Base-by-base conservation (phyloP, 306 rosid genomes). In the Fragaria vesca region DNA sequence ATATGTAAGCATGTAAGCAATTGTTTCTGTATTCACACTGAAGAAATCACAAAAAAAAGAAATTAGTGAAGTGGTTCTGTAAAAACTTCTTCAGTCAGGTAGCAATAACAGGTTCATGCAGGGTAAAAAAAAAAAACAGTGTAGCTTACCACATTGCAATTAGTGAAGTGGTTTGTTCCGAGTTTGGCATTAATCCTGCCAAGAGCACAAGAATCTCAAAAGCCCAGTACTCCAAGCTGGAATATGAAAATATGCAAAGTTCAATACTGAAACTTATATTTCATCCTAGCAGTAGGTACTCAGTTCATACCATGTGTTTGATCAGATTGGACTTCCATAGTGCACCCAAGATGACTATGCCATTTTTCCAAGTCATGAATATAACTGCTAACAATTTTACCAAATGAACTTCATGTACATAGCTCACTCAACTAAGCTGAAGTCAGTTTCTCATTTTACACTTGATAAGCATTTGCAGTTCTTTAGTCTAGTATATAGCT, bases 211-310 rank as follows among this genome's bases (percentile, higher is more conserved):
- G 76, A 85, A 89, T 79, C 83, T 94, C 97, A 42, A 94, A 92
- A 51, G 95, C 98, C 97, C 95, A 92, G 61, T 87, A 86, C 88
- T 91, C 98, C 93, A 92, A 89, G 85, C 98, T 94, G 73, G 80
- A 82, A 74, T 57, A 48, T 26, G 18, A 46, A 11, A 74, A 15
- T 47, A 43, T 12, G 17, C 47, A 16, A 13, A 51, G 42, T 17
- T 57, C n/a, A 54, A 21, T 16, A 36, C 20, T 60, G 24, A 8
- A 66, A 47, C 36, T 28, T 17, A 10, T 18, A 38, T 32, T 32
- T 21, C 40, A 48, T n/a, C 2, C 21, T 71, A 28, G 54, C 58
- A 70, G 8, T 48, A 50, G 20, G 34, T 15, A 26, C 45, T 18
- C 13, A 30, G 21, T 71, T 71, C 34, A 43, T 69, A 20, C 6